Percentiles rank a stretch among this genome's conserved stretches.
Evolutionary conservation across 2,329 filamentous ascomycete species (phyloP).

Genomic region (Penicillium sp.): DNA sequence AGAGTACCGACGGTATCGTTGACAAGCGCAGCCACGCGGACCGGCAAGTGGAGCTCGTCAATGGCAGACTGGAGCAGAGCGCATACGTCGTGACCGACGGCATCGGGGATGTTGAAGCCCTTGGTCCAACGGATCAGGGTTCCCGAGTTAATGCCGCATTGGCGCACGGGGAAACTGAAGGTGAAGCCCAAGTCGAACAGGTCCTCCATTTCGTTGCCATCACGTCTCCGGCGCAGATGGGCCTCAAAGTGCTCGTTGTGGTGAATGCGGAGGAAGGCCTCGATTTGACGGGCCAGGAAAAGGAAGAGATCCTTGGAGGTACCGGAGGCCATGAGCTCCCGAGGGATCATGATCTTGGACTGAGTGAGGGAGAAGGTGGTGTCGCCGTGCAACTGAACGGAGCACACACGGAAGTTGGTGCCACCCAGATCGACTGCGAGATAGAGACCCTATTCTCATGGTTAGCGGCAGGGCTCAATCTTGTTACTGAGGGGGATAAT

Average conservation of each 20-base stretch:
- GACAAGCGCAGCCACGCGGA: constrained; percentile 92
- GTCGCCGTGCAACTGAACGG: constrained; percentile 89
- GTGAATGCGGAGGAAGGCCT: constrained; percentile 82
- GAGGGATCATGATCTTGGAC: constrained; percentile 89
- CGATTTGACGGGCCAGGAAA: constrained; percentile 92
- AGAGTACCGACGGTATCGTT: constrained; percentile 98
- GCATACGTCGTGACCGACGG: constrained; percentile 93
- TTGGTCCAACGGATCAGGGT: constrained; percentile 97
- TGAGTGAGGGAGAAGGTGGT: constrained; percentile 93
- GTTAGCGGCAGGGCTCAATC: constrained; percentile 24
- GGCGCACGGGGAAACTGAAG: constrained; percentile 95
- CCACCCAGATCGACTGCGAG: constrained; percentile 97
- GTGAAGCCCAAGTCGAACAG: constrained; percentile 97
- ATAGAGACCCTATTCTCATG: constrained; percentile 74
- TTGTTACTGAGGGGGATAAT: constrained; percentile 1
- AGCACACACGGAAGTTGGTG: constrained; percentile 98
- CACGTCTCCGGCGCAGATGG: constrained; percentile 68
- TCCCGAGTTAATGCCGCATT: constrained; percentile 93
- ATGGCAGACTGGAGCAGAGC: constrained; percentile 87
- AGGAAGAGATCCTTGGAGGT: constrained; percentile 85
- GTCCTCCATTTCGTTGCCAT: constrained; percentile 71
- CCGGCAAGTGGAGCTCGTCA: constrained; percentile 81
- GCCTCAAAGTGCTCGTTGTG: constrained; percentile 85
- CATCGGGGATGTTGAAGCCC: constrained; percentile 95
- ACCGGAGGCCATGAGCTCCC: constrained; percentile 86